phyloP scores from a whole-genome alignment of 768 basidiomycete genomes.

The Rhodotorula sphaerocarpa region DNA sequence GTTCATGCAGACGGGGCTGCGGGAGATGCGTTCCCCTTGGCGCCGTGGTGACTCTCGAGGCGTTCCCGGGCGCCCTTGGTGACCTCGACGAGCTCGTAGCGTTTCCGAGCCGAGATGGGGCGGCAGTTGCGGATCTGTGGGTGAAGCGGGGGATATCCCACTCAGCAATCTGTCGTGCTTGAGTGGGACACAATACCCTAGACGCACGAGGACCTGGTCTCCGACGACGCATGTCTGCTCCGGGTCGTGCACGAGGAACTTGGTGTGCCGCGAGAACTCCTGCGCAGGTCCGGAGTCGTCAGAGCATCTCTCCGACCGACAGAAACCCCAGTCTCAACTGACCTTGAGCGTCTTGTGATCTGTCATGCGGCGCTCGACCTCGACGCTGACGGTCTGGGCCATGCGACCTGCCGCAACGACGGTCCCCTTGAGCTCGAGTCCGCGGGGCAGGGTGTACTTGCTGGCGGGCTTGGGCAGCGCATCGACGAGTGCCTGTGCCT shows the following conservation, averaged over 20 bases:
- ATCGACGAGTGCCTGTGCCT: background rate
- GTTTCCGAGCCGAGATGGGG: constrained; percentile 31
- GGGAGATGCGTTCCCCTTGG: background rate
- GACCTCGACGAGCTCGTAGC: constrained; percentile 32
- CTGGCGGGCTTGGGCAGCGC: constrained; percentile 10
- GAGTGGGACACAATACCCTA: background rate
- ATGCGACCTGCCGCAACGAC: constrained; percentile 23
- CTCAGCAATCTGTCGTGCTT: too few species aligned
- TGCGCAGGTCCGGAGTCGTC: background rate
- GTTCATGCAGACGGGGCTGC: too few species aligned
- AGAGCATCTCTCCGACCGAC: too few species aligned
- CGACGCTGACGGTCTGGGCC: constrained; percentile 22
- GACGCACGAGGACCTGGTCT: constrained; percentile 24
- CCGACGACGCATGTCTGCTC: constrained; percentile 18
- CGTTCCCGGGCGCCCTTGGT: constrained; percentile 16
- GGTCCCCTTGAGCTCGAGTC: constrained; percentile 26
- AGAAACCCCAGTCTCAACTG: too few species aligned
- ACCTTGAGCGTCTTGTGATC: constrained; percentile 36
- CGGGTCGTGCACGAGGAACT: constrained; percentile 34
- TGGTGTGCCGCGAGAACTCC: constrained; percentile 31
- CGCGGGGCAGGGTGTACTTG: constrained; percentile 23
- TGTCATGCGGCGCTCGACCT: constrained; percentile 28
- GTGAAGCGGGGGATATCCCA: background rate
- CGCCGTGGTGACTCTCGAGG: constrained; percentile 1
- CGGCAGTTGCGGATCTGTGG: constrained; percentile 32